These are phyloP conservation scores for Penicillium sp. DNA, from an alignment of 2,329 filamentous ascomycete species.

Conservation along the genomic window DNA sequence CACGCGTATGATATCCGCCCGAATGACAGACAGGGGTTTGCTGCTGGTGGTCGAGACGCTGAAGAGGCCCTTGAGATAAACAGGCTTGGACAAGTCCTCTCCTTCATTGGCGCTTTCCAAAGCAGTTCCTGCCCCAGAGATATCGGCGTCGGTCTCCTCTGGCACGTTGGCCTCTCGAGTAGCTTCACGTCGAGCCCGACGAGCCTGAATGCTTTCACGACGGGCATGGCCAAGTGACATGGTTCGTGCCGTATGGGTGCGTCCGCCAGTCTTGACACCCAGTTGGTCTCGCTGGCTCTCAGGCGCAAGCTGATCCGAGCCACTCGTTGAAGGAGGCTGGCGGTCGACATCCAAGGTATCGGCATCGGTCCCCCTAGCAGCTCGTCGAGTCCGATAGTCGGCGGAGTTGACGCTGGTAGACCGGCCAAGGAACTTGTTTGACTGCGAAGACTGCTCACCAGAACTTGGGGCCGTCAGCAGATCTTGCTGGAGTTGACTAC, in stretches of 20 bases:
- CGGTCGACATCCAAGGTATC: constrained; percentile 59
- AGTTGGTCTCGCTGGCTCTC: constrained; percentile 51
- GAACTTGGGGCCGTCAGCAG: constrained; percentile 74
- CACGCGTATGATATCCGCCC: constrained; percentile 87
- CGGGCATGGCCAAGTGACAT: constrained; percentile 89
- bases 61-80: constrained; percentile 94
- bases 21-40: constrained; percentile 83
- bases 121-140: constrained; percentile 59
- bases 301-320: constrained; percentile 73
- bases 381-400: constrained; percentile 70
- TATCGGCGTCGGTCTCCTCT: constrained; percentile 86
- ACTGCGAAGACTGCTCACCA: constrained; percentile 61
- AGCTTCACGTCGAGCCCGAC: constrained; percentile 74
- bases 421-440: constrained; percentile 73
- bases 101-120: constrained; percentile 58
- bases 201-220: constrained; percentile 87
- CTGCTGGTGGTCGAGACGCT: constrained; percentile 96
- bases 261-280: constrained; percentile 54
- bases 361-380: constrained; percentile 58
- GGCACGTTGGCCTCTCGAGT: constrained; percentile 76
- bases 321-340: constrained; percentile 74
- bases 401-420: constrained; percentile 92
- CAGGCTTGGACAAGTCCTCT: constrained; percentile 81
- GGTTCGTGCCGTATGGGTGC: constrained; percentile 70
- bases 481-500: constrained; percentile 71